phyloP scores from a whole-genome alignment of 2,329 filamentous ascomycete genomes.

The Botryotinia globosa region DNA sequence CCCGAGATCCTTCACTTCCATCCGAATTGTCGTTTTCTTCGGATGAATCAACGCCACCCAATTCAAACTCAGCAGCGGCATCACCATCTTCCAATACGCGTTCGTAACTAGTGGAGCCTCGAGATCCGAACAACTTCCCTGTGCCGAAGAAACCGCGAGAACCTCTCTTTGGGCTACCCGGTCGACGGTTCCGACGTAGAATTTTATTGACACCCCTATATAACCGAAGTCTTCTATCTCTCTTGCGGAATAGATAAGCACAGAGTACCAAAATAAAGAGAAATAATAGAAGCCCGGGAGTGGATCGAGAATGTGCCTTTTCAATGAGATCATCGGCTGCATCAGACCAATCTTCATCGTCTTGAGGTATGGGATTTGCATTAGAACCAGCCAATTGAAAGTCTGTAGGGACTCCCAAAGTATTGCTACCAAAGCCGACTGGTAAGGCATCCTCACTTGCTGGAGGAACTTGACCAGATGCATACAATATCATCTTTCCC shows the following conservation, averaged over 20 bases:
- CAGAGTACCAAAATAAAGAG: conserved; percentile 68
- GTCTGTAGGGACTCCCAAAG: conserved; percentile 59
- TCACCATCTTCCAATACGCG: conserved; percentile 80
- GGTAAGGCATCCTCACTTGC: conserved; percentile 59
- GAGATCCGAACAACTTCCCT: conserved; percentile 63
- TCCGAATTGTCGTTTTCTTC: conserved; percentile 64
- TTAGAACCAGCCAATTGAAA: conserved; percentile 78
- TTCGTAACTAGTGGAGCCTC: conserved; percentile 64
- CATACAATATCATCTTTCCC: conserved; percentile 94
- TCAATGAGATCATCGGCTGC: conserved; percentile 59
- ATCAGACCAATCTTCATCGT: conserved; percentile 56
- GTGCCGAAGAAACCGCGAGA: conserved; percentile 49
- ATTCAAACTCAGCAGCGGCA: conserved; percentile 69
- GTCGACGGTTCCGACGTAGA: conserved; percentile 45
- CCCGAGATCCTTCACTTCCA: conserved; percentile 53
- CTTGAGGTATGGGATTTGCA: conserved; percentile 34
- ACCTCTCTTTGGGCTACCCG: conserved; percentile 48
- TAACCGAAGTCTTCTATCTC: conserved; percentile 66
- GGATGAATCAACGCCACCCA: conserved; percentile 60
- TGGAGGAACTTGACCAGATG: conserved; percentile 79
- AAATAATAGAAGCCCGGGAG: conserved; percentile 75
- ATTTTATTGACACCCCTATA: conserved; percentile 51
- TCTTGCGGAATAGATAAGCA: conserved; percentile 72
- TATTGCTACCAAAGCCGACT: conserved; percentile 91
- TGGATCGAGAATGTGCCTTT: conserved; percentile 62